Base-by-base conservation (phyloP, 768 basidiomycete genomes). In the Leccinum sublutescens region DNA sequence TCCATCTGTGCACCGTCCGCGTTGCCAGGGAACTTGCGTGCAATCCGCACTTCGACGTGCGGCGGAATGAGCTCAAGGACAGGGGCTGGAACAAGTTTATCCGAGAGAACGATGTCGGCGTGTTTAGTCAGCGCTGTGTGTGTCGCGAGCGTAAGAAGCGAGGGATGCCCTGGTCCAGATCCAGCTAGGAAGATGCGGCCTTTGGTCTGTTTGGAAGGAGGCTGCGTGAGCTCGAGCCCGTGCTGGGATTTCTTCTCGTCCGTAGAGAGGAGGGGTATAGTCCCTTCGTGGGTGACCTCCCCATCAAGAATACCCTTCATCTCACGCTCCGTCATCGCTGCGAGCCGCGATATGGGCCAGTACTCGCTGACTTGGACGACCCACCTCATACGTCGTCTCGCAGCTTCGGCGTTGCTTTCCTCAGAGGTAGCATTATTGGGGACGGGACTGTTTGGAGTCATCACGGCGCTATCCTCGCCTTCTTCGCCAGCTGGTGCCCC, bases 1-100 rank as follows among this genome's bases (percentile, higher is more conserved):
- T 98, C 97, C 38, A 80, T 83, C 72, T 99, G 97, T 2, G 95
- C 94, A 14, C 89, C 88, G 52, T 99, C 96, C 2, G 94, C 93
- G 69, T 98, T 98, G 0, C 97, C 97, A 0, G 97, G 97, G 76
- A 96, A 98, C 69, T 99, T 99, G 64, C 89, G 88, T 17, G 97
- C 97, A 66, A 98, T 97, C 51, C 87, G 87, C 8, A 98, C 81
- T 57, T 87, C 82, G 0, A 88, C 82, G 27, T 77, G 74, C 6
- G 79, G 71, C 0, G 95, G 96, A 54, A 98, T 91, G 27, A 98
- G 79, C 0, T 82, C 86, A 19, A 99, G 85, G 9, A 99, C 89
- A 8, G 88, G 85, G 14, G 88, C 81, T 0, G 96, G 96, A 2
- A 98, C 96, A 29, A 99, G 89, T 68, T 99, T 99, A 77, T 99